These are phyloP conservation scores for Picocystis sp. DNA, from an alignment of 163 green algal genomes.

Conservation along the genomic window DNA sequence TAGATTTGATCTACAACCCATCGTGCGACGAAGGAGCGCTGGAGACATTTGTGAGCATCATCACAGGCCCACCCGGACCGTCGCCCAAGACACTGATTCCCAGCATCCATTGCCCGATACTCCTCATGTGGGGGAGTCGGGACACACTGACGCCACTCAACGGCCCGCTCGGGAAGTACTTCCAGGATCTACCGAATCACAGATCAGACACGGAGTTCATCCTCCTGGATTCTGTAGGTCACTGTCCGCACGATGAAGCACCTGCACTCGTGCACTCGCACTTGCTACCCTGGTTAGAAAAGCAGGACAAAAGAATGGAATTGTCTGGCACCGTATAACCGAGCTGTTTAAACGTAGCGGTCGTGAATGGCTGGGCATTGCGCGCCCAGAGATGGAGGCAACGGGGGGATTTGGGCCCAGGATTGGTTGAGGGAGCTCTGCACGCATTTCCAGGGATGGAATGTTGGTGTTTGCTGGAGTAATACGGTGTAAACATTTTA, in stretches of 20 bases:
- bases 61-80: conserved; percentile 30
- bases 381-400: too few relatives aligned
- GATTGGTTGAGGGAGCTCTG: too few relatives aligned
- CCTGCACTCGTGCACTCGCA: too few relatives aligned
- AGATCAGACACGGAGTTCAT: conserved; percentile 28
- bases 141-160: conserved; percentile 74
- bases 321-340: too few relatives aligned
- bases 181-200: conserved; percentile 27
- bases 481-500: too few relatives aligned
- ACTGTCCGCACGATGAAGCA: conserved; percentile 17
- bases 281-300: too few relatives aligned
- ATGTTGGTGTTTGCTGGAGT: too few relatives aligned
- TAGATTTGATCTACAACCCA: conserved; percentile 47
- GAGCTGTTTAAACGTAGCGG: too few relatives aligned
- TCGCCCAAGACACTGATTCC: conserved; percentile 36
- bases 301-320: too few relatives aligned
- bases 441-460: too few relatives aligned
- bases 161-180: conserved; percentile 59
- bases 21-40: conserved; percentile 34
- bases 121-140: conserved; percentile 55
- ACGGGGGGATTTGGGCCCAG: too few relatives aligned
- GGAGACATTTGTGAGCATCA: conserved; percentile 58
- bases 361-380: too few relatives aligned
- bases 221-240: conserved; percentile 22
- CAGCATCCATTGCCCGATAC: conserved; percentile 26